phyloP scores from a whole-genome alignment of 257 asterid species.

The Solanum sejunctum region DNA sequence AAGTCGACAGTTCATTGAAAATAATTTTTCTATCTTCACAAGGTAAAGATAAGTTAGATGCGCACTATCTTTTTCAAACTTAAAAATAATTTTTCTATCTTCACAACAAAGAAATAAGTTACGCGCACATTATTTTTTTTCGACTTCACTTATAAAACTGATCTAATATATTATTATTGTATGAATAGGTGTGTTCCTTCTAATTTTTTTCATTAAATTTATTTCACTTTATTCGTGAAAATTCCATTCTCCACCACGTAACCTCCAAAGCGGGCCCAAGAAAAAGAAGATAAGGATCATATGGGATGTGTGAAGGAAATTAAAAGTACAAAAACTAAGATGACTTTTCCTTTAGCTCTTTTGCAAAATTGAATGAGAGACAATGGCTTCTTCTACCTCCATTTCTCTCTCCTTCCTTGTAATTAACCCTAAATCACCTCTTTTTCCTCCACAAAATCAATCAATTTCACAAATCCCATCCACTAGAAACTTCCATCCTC shows the following conservation, averaged over 20 bases:
- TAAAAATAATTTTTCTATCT: neutral
- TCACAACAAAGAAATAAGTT: neutral
- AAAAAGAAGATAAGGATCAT: neutral
- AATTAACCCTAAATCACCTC: neutral
- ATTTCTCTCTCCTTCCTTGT: neutral
- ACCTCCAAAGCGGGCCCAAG: neutral
- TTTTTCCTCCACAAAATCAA: neutral
- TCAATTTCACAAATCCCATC: neutral
- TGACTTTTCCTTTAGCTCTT: neutral
- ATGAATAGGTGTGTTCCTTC: no score
- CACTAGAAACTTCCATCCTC: neutral
- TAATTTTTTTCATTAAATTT: no score
- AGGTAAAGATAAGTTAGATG: no score
- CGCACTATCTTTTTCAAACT: no score
- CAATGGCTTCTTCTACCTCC: neutral
- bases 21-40: no score
- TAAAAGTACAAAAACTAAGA: neutral
- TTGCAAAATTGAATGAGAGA: neutral
- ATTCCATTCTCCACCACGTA: accelerated
- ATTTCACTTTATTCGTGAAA: neutral
- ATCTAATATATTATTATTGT: neutral
- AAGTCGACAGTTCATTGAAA: no score
- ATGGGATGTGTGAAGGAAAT: neutral
- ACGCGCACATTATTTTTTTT: accelerated
- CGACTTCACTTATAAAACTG: neutral